A percentile compares a stretch with the other conserved stretches of the same genome.
These are phyloP conservation scores for Colletotrichum godetiae DNA, from an alignment of 2,329 filamentous ascomycete species.

Conservation along the genomic window DNA sequence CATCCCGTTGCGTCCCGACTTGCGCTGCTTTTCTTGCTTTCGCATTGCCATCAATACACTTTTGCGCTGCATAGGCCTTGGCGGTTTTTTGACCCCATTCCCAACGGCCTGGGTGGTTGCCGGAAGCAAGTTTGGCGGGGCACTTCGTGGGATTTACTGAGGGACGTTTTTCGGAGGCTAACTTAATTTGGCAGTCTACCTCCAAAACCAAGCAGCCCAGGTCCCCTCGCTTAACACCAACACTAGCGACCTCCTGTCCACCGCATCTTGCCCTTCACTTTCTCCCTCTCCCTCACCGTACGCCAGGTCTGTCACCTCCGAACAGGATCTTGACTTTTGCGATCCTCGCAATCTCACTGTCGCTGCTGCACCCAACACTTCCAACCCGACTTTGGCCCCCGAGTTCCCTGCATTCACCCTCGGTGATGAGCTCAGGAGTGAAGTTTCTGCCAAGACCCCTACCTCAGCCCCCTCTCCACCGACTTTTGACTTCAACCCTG, in stretches of 20 bases:
- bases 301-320: conserved; percentile 74
- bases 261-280: conserved; percentile 83
- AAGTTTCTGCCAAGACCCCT: conserved; percentile 62
- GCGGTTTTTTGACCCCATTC: conserved; percentile 8
- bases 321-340: conserved; percentile 85
- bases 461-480: conserved; percentile 51
- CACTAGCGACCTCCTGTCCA: conserved; percentile 77
- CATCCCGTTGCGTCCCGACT: neutral
- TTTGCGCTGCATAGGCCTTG: conserved; percentile 5
- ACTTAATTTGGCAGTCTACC: conserved; percentile 58
- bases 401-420: conserved; percentile 76
- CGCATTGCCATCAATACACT: neutral
- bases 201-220: conserved; percentile 57
- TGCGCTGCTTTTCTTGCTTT: neutral
- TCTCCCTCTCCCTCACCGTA: conserved; percentile 89
- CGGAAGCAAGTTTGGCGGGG: conserved; percentile 22
- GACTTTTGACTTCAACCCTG: conserved; percentile 64
- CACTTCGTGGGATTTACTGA: conserved; percentile 10
- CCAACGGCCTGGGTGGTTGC: conserved; percentile 7
- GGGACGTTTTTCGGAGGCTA: conserved; percentile 44
- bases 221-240: conserved; percentile 72
- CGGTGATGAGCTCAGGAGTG: conserved; percentile 68
- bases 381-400: conserved; percentile 61
- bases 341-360: conserved; percentile 92
- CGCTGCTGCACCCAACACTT: conserved; percentile 55